phyloP scores from a whole-genome alignment of 208 protist species.

The Trypanosoma platydactyli region DNA sequence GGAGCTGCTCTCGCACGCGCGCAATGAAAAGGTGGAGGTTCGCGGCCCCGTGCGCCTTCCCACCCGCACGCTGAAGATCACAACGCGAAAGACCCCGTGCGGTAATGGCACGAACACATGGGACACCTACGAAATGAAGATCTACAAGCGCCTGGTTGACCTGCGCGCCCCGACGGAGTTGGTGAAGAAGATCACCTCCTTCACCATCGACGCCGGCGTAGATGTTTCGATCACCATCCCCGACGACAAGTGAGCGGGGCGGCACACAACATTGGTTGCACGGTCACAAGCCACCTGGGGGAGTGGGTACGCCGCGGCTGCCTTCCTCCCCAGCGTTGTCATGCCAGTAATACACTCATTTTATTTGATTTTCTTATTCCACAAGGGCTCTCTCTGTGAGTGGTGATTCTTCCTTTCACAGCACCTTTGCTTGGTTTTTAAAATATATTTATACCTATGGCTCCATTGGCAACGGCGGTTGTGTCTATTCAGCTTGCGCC shows the following conservation, averaged over 20 bases:
- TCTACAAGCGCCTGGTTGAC: conserved; percentile 99
- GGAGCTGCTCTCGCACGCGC: conserved; percentile 93
- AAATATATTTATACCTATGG: too few species aligned
- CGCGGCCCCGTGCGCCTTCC: conserved; percentile 98
- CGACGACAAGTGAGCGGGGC: conserved; percentile 30
- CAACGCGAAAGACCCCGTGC: conserved; percentile 99
- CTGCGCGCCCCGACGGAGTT: conserved; percentile 89
- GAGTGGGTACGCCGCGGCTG: background rate
- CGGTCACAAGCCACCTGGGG: conserved; percentile 12
- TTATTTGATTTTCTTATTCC: too few species aligned
- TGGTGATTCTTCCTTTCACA: too few species aligned
- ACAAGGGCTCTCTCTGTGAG: too few species aligned
- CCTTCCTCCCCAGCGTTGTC: conserved; percentile 17
- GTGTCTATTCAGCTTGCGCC: too few species aligned
- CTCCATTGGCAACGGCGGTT: too few species aligned
- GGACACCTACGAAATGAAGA: conserved; percentile 99
- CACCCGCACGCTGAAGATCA: conserved; percentile 97
- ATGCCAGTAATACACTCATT: conserved; percentile 2
- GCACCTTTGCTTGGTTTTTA: too few species aligned
- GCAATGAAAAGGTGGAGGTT: conserved; percentile 95
- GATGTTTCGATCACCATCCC: conserved; percentile 88
- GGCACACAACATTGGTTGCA: background rate
- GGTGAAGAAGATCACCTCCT: conserved; percentile 92
- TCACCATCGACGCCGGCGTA: conserved; percentile 87
- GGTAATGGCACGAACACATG: conserved; percentile 99